phyloP scores from a whole-genome alignment of 2,329 filamentous ascomycete genomes.

The Tolypocladium amazonense region DNA sequence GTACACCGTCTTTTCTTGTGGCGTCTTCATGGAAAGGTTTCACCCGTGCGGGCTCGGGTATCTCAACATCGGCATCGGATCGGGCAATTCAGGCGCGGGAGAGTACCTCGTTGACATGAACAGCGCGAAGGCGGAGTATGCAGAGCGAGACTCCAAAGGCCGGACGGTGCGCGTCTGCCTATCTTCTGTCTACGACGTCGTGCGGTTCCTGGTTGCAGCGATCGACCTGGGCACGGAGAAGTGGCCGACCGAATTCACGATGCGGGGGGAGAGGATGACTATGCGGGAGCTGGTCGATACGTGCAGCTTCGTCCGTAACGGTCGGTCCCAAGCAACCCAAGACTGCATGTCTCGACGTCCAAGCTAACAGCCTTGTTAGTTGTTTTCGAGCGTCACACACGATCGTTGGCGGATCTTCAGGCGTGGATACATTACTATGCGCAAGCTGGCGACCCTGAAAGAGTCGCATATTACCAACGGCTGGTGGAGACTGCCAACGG shows the following conservation, averaged over 20 bases:
- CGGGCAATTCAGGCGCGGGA: conserved; percentile 44
- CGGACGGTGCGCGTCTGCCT: conserved; percentile 48
- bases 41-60: conserved; percentile 53
- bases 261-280: conserved; percentile 56
- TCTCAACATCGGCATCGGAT: conserved; percentile 47
- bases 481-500: conserved; percentile 59
- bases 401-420: conserved; percentile 28
- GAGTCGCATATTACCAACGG: conserved; percentile 45
- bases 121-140: conserved; percentile 46
- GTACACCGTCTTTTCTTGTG: conserved; percentile 63
- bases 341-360: neutral
- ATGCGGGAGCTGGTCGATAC: conserved; percentile 46
- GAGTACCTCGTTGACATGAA: conserved; percentile 57
- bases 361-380: conserved; percentile 20
- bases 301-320: conserved; percentile 37
- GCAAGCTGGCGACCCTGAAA: conserved; percentile 35
- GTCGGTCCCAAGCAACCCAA: conserved; percentile 14
- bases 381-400: conserved; percentile 24
- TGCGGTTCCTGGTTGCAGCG: conserved; percentile 59
- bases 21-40: conserved; percentile 67
- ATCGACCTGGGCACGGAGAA: conserved; percentile 46
- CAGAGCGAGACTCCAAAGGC: conserved; percentile 40
- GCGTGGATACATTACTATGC: conserved; percentile 30
- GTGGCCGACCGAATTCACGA: conserved; percentile 60
- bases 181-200: conserved; percentile 61